Evolutionary conservation across 768 basidiomycete genomes (phyloP), one percentile per base, ranked within the genome.

Genomic region (Termitomyces sp.): DNA sequence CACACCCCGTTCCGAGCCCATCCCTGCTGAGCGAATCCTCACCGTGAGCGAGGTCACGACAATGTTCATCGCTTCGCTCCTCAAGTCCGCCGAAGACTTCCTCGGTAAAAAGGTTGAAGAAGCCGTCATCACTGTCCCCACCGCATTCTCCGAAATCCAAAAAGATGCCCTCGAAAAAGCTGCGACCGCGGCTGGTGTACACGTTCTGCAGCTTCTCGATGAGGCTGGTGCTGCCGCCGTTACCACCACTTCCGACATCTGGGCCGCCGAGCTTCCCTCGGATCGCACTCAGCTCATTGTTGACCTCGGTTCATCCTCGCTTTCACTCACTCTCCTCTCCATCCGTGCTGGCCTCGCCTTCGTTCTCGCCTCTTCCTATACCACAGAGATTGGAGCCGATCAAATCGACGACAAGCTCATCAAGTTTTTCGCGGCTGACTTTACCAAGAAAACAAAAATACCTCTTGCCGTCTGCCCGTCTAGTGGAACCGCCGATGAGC

Each of bases 381-480:
- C 75, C 38, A 71, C 79, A 39, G 67, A 71, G 32, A 71, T 89
- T 49, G 87, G 88, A 6, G 91, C 89, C 0, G 83, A 90, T 65
- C 81, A 83, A 61, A 86, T 96, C 68, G 92, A 94, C 75, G 84
- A 86, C 62, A 84, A 88, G 69, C 82, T 98, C 45, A 86, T 97
- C 77, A 89, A 90, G 62, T 92, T 91, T 79, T 97, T 99, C 73
- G 87, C 91, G 57, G 88, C 94, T 71, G 96, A 99, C 65, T 99
- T 99, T 74, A 92, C 91, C 54, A 98, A 98, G 78, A 99, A 97
- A 79, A 95, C 90, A 18, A 94, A 92, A 74, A 83, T 84, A 24
- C 77, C 88, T 0, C 79, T 97, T 46, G 75, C 81, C 9, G 81
- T 94, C 16, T 84, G 79, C 57, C 87, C 89, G 1, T 76, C 88